Base-by-base conservation (phyloP, 2,329 filamentous ascomycete species). In the Colletotrichum sidae region DNA sequence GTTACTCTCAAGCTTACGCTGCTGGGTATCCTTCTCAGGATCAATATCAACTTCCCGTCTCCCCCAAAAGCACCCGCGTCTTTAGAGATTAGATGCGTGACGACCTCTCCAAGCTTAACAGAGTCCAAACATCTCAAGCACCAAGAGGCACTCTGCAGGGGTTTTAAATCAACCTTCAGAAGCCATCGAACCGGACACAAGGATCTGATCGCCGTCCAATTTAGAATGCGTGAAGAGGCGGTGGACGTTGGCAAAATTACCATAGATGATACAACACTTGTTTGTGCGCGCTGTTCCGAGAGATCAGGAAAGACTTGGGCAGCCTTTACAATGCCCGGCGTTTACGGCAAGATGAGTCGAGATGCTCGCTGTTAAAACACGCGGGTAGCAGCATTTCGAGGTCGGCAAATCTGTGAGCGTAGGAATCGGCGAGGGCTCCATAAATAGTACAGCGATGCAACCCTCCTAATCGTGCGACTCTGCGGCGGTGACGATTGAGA, bases 211-310 rank as follows among this genome's bases (percentile, higher is more conserved):
- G 25, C 34, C 33, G n/a, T 50, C 45, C 34, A 52, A 42, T 25
- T 45, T 39, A 17, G 13, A 65, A 47, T 50, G 55, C 34, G 44
- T 51, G 60, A 64, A 44, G 38, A 39, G 59, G 50, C 45, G 38
- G 54, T 38, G 60, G 35, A 33, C 55, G 60, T 60, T 55, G 42
- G 53, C 59, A 44, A 44, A 13, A 34, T 67, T 39, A 56, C 15
- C 17, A 37, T 15, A 57, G 52, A 57, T 57, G 34, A 34, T n/a
- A 38, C 51, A 35, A 15, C 39, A 57, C 54, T 46, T 33, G 17
- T 15, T 15, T 39, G 41, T 41, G 41, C 46, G n/a, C 25, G 4
- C 25, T 25, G 25, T 25, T 25, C 25, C 25, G 25, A 25, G 25
- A 3, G 25, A 25, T 25, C 25, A 25, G 25, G 25, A 25, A 25